Base-by-base conservation (phyloP, 345 rosid species). In the Gossypium mustelinum region DNA sequence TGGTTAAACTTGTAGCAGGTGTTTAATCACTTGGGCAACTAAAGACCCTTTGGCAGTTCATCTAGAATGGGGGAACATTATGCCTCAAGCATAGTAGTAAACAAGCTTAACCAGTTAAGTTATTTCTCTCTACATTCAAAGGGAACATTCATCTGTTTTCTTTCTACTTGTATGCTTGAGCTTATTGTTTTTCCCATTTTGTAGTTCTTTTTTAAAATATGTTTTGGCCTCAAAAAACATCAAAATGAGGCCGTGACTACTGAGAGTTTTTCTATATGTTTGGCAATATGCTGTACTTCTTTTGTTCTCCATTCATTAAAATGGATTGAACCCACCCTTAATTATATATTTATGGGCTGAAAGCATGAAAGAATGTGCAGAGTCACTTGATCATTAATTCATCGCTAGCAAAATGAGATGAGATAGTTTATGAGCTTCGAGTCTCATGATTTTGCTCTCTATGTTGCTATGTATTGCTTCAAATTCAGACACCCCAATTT, bases 11-110 rank as follows among this genome's bases (percentile, higher is more conserved):
- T 58, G 43, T 22, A 22, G 55, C 55, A 45, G 52, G 71, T 67
- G 71, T 66, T 75, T 65, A 8, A 24, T 65, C 62, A 66, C 39
- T 75, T 75, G 72, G 77, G 77, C 77, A 75, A 75, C 77, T 52
- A 52, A 65, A 1, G 20, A 51, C 24, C 77, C 77, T 75, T 75
- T 75, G 77, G 77, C 77, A 74, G 70, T 74, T 50, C 63, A 62
- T 50, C 62, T 50, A 74, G 69, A 29, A 29, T 62, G 60, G 39
- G 59, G 45, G 9, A 34, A 34, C 41, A 34, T 34, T 34, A 39
- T 9, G 11, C 11, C 50, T 29, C 45, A 29, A 70, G 50, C 73
- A n/a, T 34, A 14, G 50, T 14, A 11, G 3, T 17, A 22, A 20
- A 7, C 16, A 12, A 7, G 2, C 7, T 6, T 52, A 4, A 2